Base-by-base conservation (phyloP, 2,329 filamentous ascomycete species). In the Xylaria sp. region DNA sequence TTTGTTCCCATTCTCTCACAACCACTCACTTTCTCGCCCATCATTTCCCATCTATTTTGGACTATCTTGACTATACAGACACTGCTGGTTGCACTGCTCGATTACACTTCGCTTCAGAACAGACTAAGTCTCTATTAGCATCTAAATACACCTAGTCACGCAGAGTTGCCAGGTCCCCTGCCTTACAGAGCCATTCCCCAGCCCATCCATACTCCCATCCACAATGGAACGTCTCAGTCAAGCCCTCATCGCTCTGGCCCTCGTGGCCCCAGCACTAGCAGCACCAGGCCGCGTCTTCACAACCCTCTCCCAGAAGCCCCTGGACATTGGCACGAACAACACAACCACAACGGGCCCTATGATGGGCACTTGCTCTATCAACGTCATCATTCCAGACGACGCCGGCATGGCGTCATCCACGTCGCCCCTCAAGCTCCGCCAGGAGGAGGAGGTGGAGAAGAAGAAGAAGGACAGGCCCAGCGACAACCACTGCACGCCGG, bases 201-300 rank as follows among this genome's bases (percentile, higher is more conserved):
- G 2, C 14, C 39, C 14, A 42, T 9, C 19, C 24, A 51, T 34
- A 12, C 19, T 12, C 39, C n/a, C 39, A n/a, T 55, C 9, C 48
- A 62, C 36, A 34, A 70, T 70, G 65, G 19, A 57, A 3, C 48
- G 53, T 63, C 27, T 68, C 8, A 11, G 32, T 27, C 61, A 36
- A 36, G 42, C 24, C 8, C 21, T 70, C 39, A 7, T 65, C 24
- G 17, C 54, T 21, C 58, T 68, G 6, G 34, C 48, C 24, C 24
- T 70, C 12, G 48, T 68, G 54, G 48, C 17, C 42, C 54, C 65
- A 11, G 55, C 55, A 47, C 42, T 70, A 2, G 36, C 61, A 36
- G 55, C 50, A 32, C 65, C 68, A 3, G 64, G 65, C 19, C 32
- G 54, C 32, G n/a, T 59, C 4, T 32, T 24, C 54, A 11, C 14